These are phyloP conservation scores for Pichia terricola DNA, from an alignment of 1,139 yeast species.

Conservation along the genomic window DNA sequence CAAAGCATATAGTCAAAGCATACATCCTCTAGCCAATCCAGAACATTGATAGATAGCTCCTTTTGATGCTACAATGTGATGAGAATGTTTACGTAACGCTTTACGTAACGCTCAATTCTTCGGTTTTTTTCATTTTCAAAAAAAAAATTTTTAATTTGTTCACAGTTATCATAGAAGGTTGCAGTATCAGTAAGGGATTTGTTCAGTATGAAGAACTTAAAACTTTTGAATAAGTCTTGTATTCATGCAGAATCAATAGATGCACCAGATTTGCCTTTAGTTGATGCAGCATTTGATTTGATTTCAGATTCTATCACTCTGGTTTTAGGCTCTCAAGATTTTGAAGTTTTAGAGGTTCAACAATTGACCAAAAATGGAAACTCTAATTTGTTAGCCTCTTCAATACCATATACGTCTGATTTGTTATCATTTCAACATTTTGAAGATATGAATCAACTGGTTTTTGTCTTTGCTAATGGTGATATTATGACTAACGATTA, in stretches of 20 bases:
- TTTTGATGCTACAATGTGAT: too few species aligned
- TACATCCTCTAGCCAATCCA: too few species aligned
- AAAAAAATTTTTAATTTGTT: not conserved
- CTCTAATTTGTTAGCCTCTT: constrained; percentile 43
- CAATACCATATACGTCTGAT: constrained; percentile 34
- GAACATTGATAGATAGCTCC: too few species aligned
- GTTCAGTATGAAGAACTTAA: constrained; percentile 38
- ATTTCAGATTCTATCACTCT: constrained; percentile 66
- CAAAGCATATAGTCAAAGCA: too few species aligned
- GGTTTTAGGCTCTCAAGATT: constrained; percentile 34
- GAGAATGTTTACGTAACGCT: not conserved
- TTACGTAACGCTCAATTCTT: not conserved
- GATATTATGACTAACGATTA: constrained; percentile 64
- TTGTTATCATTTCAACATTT: constrained; percentile 52
- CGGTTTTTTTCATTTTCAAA: not conserved
- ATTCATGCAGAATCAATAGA: constrained; percentile 38
- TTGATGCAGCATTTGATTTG: constrained; percentile 62
- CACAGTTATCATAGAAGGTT: not conserved
- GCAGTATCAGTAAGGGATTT: too few species aligned
- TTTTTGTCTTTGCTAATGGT: constrained; percentile 56
- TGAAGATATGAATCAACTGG: constrained; percentile 52
- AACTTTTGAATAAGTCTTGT: constrained; percentile 40
- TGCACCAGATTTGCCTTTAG: constrained; percentile 53
- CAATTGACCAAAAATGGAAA: constrained; percentile 54
- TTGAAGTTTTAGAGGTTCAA: constrained; percentile 47